Evolutionary conservation across 305 asterid species (phyloP).

Genomic region (Monarda citriodora): DNA sequence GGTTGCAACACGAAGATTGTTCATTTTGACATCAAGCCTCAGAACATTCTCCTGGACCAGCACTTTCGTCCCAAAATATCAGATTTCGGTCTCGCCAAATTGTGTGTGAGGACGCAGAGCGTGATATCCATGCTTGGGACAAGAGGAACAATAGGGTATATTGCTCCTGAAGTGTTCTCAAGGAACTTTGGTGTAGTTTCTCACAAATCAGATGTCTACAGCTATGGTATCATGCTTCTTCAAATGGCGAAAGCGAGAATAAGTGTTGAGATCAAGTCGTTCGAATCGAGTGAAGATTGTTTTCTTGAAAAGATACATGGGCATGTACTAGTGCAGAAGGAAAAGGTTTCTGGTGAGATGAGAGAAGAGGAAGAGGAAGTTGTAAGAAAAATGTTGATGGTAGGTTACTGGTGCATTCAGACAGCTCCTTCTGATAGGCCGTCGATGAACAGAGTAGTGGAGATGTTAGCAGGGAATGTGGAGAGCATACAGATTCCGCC

Average conservation of each 20-base stretch:
- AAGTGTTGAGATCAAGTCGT: neutral
- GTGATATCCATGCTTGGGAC: constrained; percentile 27
- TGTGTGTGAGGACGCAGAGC: constrained; percentile 43
- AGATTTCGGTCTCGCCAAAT: constrained; percentile 60
- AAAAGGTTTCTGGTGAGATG: neutral
- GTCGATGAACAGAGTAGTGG: constrained; percentile 28
- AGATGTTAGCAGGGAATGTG: neutral
- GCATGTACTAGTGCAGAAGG: constrained; percentile 15
- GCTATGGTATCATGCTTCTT: neutral
- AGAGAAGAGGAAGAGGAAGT: constrained; percentile 32
- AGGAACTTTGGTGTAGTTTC: neutral
- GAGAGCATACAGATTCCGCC: neutral
- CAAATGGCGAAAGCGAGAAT: neutral
- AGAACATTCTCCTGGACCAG: constrained; percentile 48
- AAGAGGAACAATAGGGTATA: constrained; percentile 55
- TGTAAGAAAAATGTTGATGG: constrained; percentile 23
- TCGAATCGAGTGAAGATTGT: constrained; percentile 33
- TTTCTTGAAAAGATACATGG: constrained; percentile 50
- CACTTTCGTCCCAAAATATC: constrained; percentile 54
- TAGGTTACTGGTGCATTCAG: constrained; percentile 40
- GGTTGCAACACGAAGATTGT: neutral
- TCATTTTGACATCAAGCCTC: neutral
- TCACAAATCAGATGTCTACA: neutral
- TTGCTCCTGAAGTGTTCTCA: neutral
- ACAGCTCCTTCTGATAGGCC: constrained; percentile 32